These are phyloP conservation scores for Geosmithia morbida DNA, from an alignment of 2,329 filamentous ascomycete species.

Conservation along the genomic window DNA sequence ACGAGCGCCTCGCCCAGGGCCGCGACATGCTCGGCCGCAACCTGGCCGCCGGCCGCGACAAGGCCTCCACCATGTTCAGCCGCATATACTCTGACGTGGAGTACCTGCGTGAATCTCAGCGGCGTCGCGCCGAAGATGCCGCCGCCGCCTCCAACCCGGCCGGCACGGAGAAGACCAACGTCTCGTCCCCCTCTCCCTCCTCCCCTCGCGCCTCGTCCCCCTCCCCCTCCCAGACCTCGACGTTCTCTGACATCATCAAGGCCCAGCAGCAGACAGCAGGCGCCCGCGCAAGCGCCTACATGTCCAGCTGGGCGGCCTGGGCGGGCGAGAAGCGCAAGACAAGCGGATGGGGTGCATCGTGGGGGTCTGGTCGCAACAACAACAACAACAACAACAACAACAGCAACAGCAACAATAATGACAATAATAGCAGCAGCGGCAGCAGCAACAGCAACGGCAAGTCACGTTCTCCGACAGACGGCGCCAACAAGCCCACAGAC, in stretches of 20 bases:
- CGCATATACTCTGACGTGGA: constrained; percentile 88
- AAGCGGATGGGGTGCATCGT: constrained; percentile 27
- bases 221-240: constrained; percentile 9
- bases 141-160: constrained; percentile 3
- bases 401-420: not conserved
- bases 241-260: constrained; percentile 19
- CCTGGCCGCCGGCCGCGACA: constrained; percentile 74
- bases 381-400: constrained; percentile 14
- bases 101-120: constrained; percentile 30
- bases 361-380: constrained; percentile 16
- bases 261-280: constrained; percentile 34
- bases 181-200: constrained; percentile 4
- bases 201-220: constrained; percentile 3
- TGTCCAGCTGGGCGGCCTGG: constrained; percentile 57
- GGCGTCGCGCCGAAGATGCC: constrained; percentile 24
- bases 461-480: no score
- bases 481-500: no score
- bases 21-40: constrained; percentile 80
- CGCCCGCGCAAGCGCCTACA: constrained; percentile 45
- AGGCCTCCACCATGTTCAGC: constrained; percentile 76
- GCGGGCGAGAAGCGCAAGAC: constrained; percentile 61
- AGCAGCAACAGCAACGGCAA: constrained; percentile 10
- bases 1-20: constrained; percentile 75
- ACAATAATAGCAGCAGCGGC: constrained; percentile 6
- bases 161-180: not conserved